Evolutionary conservation across 768 basidiomycete species (phyloP), one percentile per base, ranked within the genome.

Genomic region (Tulasnella sp.): DNA sequence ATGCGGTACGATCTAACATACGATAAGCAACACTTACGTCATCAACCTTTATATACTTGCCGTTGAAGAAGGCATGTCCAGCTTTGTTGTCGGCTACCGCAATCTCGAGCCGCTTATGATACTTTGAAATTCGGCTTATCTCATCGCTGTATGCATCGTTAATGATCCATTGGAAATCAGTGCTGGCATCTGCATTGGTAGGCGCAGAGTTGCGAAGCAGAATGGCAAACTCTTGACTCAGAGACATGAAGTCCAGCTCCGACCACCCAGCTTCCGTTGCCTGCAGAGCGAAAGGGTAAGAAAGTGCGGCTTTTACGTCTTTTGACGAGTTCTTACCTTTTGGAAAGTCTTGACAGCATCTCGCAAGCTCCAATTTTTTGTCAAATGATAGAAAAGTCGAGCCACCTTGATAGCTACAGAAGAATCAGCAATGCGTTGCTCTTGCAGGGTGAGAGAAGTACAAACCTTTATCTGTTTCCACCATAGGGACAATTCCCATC

Each of bases 1-100:
- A 32, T 45, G 58, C 27, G 31, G 59, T 48, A 47, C 53, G 43
- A 19, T 6, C 15, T 15, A 2, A 34, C 16, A 45, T 15, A 25
- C 27, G 34, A 16, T 25, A 34, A 44, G 10, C n/a, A 31, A 28
- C 19, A 67, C 79, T 58, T 58, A 86, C 88, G 47, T 83, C 82
- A 56, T 75, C 72, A 42, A 88, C 63, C 10, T 73, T 64, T 45
- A 78, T 71, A 62, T 83, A 74, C 60, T 81, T 89, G n/a, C 92
- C 92, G 59, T 96, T 93, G 60, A 93, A 70, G 64, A 96, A 93
- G 3, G 72, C 78, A 56, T 85, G 79, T 0, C 89, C 91, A 56
- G 55, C 13, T 19, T 43, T 29, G 22, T 32, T 20, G 42, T 53
- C 45, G 55, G 59, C n/a, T 25, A 31, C 33, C 15, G 68, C 70